Conservation (phyloP, 2,329 filamentous ascomycete species). For the Seiridium unicorne region DNA sequence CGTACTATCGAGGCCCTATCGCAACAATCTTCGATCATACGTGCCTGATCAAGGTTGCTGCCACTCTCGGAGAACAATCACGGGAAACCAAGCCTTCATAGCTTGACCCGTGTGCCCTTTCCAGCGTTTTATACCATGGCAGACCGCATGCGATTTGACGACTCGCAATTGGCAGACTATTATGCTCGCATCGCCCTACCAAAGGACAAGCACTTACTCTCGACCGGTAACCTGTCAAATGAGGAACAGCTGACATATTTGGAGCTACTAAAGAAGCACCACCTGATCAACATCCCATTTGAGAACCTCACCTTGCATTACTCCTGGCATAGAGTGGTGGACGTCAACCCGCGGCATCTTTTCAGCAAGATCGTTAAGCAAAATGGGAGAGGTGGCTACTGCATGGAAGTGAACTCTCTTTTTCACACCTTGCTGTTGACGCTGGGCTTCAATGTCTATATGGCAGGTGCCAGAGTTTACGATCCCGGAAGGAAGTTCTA, state of each 20-base stretch:
- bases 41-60: too few relatives aligned
- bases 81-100: not conserved
- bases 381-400: slow-evolving; percentile 41
- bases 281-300: slow-evolving; percentile 42
- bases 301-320: slow-evolving; percentile 46
- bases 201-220: slow-evolving; percentile 7
- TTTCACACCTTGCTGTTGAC: slow-evolving; percentile 39
- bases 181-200: slow-evolving; percentile 20
- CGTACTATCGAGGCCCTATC: too few relatives aligned
- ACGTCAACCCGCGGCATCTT: slow-evolving; percentile 32
- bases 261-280: slow-evolving; percentile 23
- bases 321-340: slow-evolving; percentile 27
- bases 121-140: slow-evolving; percentile 12
- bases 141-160: slow-evolving; percentile 15
- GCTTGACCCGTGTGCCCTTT: not conserved
- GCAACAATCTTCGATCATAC: too few relatives aligned
- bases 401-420: slow-evolving; percentile 42
- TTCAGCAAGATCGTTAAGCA: slow-evolving; percentile 36
- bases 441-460: slow-evolving; percentile 33
- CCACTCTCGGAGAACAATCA: too few relatives aligned
- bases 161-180: slow-evolving; percentile 16
- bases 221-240: slow-evolving; percentile 4
- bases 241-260: slow-evolving; percentile 12
- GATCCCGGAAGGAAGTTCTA: slow-evolving; percentile 8
- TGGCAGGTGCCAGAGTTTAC: slow-evolving; percentile 24